Evolutionary conservation across 2,329 filamentous ascomycete species (phyloP), one percentile per base, ranked within the genome.

Genomic region (Hypoxylon sp.): DNA sequence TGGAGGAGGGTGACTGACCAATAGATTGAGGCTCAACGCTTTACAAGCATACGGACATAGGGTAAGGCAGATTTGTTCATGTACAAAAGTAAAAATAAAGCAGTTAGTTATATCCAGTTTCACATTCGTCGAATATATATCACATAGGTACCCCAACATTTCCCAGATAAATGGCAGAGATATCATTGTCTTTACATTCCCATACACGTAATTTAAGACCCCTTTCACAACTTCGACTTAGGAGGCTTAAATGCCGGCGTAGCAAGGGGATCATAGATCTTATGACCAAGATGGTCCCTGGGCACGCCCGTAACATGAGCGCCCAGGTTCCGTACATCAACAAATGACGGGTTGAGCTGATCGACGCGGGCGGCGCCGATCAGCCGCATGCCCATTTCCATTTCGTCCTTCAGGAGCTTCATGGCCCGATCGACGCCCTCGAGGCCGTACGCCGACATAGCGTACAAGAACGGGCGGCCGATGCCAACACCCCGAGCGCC

Each of bases 371-470:
- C 88, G 66, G 90, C 92, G 8, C 96, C 96, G 74, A 99, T 94
- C 70, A 99, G 84, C 6, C 96, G 89, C 96, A 99, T 98, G 78
- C 95, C 96, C 95, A 98, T 98, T 84, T 97, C 94, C 89, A 99
- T 93, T 86, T 99, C 96, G 77, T 98, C 96, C 83, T 93, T 94
- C 74, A 97, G 86, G 65, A 97, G 83, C 81, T 94, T 92, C 92
- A 98, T 97, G 33, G 96, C 96, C 35, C 93, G 88, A 77, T 97
- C 93, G 20, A 98, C 95, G 71, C 96, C 96, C 2, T 91, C 86
- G 66, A 93, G 83, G 1, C 96, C 96, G 77, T 98, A 98, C 8
- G 94, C 90, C 70, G 91, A 92, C 95, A 99, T 98, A 76, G 96
- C 95, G 78, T 95, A 99, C 67, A 99, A 82, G 85, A 99, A 98